phyloP scores from a whole-genome alignment of 176 grass and related monocot species.

The Paspalum notatum region DNA sequence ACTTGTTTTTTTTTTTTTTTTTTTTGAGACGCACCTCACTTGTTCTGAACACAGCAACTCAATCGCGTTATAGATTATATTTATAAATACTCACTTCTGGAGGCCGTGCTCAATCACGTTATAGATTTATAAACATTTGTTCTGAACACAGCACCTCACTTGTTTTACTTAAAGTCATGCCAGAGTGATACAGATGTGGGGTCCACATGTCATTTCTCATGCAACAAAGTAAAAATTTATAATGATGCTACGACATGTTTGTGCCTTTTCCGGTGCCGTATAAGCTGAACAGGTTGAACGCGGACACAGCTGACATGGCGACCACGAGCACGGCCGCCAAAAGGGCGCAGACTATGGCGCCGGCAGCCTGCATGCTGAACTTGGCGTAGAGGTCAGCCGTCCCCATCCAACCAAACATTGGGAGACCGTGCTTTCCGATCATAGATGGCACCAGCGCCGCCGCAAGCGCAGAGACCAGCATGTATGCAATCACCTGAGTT shows the following conservation, averaged over 20 bases:
- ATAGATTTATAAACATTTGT: no score
- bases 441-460: background rate
- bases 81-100: no score
- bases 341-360: conserved; percentile 23
- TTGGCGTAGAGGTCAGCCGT: conserved; percentile 41
- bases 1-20: no score
- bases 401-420: background rate
- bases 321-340: conserved; percentile 35
- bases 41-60: no score
- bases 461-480: background rate
- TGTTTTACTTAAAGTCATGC: no score
- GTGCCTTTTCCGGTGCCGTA: conserved; percentile 8
- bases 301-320: conserved; percentile 40
- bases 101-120: no score
- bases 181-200: no score
- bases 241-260: background rate
- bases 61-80: no score
- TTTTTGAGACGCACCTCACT: no score
- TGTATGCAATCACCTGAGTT: background rate
- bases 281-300: conserved; percentile 62
- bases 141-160: no score
- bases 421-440: background rate
- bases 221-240: no score
- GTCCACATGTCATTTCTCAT: no score
- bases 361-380: conserved; percentile 40